Evolutionary conservation across 2,329 filamentous ascomycete genomes (phyloP), one percentile per base, ranked within the genome.

Genomic region (Colletotrichum salicis): DNA sequence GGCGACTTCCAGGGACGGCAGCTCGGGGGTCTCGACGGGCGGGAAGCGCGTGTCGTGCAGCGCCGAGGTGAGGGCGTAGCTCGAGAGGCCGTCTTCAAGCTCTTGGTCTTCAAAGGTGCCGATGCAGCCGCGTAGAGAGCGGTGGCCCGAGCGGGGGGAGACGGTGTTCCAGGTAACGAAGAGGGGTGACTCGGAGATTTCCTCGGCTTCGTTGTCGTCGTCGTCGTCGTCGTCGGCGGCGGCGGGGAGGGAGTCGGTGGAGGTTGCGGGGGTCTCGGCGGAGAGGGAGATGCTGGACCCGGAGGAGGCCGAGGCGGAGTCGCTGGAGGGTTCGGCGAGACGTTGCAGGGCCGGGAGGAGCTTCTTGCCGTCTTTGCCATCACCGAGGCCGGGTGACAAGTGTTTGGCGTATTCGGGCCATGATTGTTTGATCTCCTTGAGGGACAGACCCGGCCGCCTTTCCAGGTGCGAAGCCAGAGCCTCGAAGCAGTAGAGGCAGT

Each of bases 401-500:
- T 74, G 75, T n/a, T 78, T 79, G 58, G 74, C 58, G 76, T 84
- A 88, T 58, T 82, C 80, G 56, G 82, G 79, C 79, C 85, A 97
- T 8, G 92, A 89, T 22, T 89, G 84, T 82, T 96, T 89, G 72
- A 97, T 88, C 74, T 92, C 86, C 55, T 85, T 81, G 29, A 98
- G 89, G 60, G 86, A 87, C 76, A 95, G 86, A 12, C 93, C 84
- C 70, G 91, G 86, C 73, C 92, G 91, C 74, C 88, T 85, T 76
- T 94, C 89, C 76, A 97, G 93, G 72, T 91, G 89, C 65, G 95
- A 92, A 61, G 90, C 88, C 48, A 99, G 90, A 52, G 88, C 87
- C 83, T 99, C 96, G 86, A 99, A 98, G 86, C 95, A 98, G 83
- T 92, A 95, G 78, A 96, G 91, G 82, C 95, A 98, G 83, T 98